Base-by-base conservation (phyloP, 441 rosid species). In the Mallotus repandus region DNA sequence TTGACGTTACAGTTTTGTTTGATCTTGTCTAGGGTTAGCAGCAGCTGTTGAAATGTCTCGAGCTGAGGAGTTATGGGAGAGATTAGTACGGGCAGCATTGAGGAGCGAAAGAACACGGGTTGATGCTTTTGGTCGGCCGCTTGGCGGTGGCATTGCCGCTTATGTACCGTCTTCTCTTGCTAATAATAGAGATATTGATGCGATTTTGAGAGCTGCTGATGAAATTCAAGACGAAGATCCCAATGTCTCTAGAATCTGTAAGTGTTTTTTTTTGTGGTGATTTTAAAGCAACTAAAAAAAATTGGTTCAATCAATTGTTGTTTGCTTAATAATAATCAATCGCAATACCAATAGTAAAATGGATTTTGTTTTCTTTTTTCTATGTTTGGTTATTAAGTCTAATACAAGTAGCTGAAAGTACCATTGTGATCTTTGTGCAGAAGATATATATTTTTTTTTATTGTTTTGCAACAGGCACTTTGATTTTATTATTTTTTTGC, bases 171-270 rank as follows among this genome's bases (percentile, higher is more conserved):
- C 99, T 9, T 93, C 99, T 2, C 94, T 96, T 19, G 70, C 89
- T 0, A 93, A 93, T 73, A 93, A 90, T 50, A 79, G 97, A 81
- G 98, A 88, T 73, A 93, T 96, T 11, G 98, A 96, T 81, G 94
- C 84, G 8, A 96, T 96, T 77, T 77, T 96, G n/a, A 86, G 96
- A 83, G 94, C 92, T 77, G 98, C 99, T 0, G 99, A 96, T 84
- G 99, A 91, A 75, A 89, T 96, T 63, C 97, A 93, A 84, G 99
- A 88, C 68, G 99, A 90, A 80, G 95, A 93, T 78, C 97, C 99
- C 68, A 88, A 66, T 72, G 70, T 96, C 52, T 86, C 99, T 38
- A 88, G 98, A 81, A 93, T 96, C 52, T 79, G 99, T 95, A 86
- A 52, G 93, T 63, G 13, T 45, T 32, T 62, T 25, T 7, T 35